Base-by-base conservation (phyloP, 2,329 filamentous ascomycete species). In the Cladosporium sp. region DNA sequence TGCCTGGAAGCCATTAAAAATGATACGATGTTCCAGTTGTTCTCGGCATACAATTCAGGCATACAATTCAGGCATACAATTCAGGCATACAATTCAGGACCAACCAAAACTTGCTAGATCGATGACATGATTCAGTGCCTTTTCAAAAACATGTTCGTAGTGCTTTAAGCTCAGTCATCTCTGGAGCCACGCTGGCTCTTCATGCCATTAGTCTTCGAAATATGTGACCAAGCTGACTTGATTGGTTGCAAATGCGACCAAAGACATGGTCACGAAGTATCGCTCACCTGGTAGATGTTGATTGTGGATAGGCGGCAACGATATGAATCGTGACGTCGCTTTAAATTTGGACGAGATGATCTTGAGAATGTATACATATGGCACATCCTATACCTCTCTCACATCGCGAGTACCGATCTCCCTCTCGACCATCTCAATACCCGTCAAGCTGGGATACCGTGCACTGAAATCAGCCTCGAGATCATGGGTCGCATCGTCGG, bases 391-490 rank as follows among this genome's bases (percentile, higher is more conserved):
- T 29, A 64, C 62, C 44, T 64, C 62, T 21, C 37, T 59, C 53
- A 64, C 62, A 58, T 55, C 55, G 10, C 62, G n/a, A 6, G 44
- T 40, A 18, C 65, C 66, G 65, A 73, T 70, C 33, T 74, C 72
- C 55, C 65, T 70, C 79, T 95, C 91, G n/a, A 92, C 90, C 88
- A 94, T 91, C 80, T 97, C 93, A 71, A 97, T 86, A 11, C 92
- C 86, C 65, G 88, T 89, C 66, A 98, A 80, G 75, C 91, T 96
- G 0, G 94, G 94, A 78, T 93, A 97, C 66, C 92, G 84, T 78
- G 93, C 93, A 67, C 89, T 89, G 76, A 98, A 97, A 74, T 91
- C 85, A 26, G 80, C 79, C 68, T 89, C 86, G 18, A 66, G 37
- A 35, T 66, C 53, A 14, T 55, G 31, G 18, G 37, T 29, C 8